Evolutionary conservation across 2,329 filamentous ascomycete genomes (phyloP).

Genomic region (Hymenoscyphus fructigenus): DNA sequence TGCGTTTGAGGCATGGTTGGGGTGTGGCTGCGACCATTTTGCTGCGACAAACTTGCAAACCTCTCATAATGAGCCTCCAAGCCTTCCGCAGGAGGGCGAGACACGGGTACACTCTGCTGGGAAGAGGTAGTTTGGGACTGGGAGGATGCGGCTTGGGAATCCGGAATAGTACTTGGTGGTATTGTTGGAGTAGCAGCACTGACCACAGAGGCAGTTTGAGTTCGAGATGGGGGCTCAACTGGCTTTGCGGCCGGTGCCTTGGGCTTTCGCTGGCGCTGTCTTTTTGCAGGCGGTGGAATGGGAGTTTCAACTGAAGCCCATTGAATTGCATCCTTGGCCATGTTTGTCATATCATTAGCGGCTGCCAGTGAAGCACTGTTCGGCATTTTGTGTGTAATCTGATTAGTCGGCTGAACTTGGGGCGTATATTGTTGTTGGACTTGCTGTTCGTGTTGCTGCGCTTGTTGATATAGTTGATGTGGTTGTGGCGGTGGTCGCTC

Average conservation of each 20-base stretch:
- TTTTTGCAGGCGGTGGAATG: constrained; percentile 38
- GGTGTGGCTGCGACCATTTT: constrained; percentile 32
- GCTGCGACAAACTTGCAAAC: constrained; percentile 31
- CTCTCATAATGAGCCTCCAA: constrained; percentile 37
- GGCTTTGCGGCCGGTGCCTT: constrained; percentile 31
- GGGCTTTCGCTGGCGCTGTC: constrained; percentile 41
- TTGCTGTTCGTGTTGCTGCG: constrained; percentile 15
- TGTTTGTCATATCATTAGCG: constrained; percentile 18
- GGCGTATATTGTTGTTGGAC: constrained; percentile 6
- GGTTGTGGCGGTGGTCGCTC: neutral
- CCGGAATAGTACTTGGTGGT: constrained; percentile 32
- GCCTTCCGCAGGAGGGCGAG: constrained; percentile 34
- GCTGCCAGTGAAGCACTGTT: constrained; percentile 6
- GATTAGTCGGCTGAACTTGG: constrained; percentile 2
- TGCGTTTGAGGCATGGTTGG: constrained; percentile 29
- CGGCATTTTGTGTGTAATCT: constrained; percentile 6
- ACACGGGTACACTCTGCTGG: constrained; percentile 22
- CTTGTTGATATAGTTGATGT: constrained; percentile 8
- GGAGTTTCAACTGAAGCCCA: constrained; percentile 30
- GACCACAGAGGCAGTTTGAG: constrained; percentile 30
- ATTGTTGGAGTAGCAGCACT: constrained; percentile 33
- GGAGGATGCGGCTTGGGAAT: constrained; percentile 28
- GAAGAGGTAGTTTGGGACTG: constrained; percentile 21
- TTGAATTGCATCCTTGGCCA: constrained; percentile 30
- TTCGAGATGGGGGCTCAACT: constrained; percentile 27